A percentile compares a stretch with the other conserved stretches of the same genome.
phyloP scores from a whole-genome alignment of 495 filamentous ascomycete species.

The Penicillium angulare region DNA sequence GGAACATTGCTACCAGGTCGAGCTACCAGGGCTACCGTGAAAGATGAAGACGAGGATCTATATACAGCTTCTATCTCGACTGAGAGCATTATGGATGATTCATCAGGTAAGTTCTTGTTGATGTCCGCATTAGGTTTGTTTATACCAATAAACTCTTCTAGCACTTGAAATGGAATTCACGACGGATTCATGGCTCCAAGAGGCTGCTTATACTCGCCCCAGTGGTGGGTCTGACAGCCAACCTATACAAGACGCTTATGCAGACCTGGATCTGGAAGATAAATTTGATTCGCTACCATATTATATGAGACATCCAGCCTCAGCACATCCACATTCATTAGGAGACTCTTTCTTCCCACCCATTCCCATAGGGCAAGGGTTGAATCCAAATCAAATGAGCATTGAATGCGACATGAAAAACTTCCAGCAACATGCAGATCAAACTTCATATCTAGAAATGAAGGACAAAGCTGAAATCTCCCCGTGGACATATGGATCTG shows the following conservation, averaged over 20 bases:
- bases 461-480: background rate
- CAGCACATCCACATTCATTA: background rate
- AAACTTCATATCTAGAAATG: background rate
- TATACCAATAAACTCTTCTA: too few relatives aligned
- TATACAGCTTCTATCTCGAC: background rate
- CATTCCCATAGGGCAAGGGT: background rate
- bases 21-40: background rate
- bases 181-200: constrained; percentile 33
- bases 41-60: background rate
- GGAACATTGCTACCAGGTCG: background rate
- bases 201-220: constrained; percentile 23
- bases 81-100: background rate
- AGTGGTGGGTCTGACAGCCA: background rate
- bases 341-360: constrained; percentile 1
- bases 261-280: constrained; percentile 15
- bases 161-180: constrained; percentile 25
- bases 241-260: background rate
- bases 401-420: background rate
- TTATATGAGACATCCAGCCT: background rate
- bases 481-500: constrained; percentile 1
- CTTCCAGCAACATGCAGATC: background rate
- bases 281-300: constrained; percentile 8
- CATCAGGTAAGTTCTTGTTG: background rate
- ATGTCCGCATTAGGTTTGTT: too few relatives aligned
- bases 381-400: background rate